Evolutionary conservation across 2,329 filamentous ascomycete genomes (phyloP).

Genomic region (Colletotrichum lindemuthianum): DNA sequence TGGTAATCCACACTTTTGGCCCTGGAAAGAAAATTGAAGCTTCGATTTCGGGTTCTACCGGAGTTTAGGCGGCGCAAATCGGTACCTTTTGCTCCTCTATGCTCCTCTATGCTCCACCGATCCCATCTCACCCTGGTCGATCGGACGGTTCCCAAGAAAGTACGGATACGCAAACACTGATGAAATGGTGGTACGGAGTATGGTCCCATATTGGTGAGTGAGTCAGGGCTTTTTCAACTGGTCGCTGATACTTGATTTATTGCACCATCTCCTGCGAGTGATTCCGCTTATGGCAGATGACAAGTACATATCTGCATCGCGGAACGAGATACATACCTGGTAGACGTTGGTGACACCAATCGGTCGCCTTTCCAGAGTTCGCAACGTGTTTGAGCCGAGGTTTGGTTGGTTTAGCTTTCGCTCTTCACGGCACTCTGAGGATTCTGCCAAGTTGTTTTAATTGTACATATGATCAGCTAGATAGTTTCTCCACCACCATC

Average conservation of each 20-base stretch:
- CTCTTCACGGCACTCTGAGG: neutral
- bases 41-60: constrained; percentile 29
- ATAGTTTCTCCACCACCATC: too few species aligned
- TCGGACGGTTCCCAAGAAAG: constrained; percentile 21
- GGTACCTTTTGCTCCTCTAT: neutral
- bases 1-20: constrained; percentile 32
- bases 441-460: neutral
- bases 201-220: neutral
- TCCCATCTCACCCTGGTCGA: constrained; percentile 1
- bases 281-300: constrained; percentile 10
- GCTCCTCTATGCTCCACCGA: neutral
- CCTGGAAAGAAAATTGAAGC: constrained; percentile 37
- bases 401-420: neutral
- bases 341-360: neutral
- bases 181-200: neutral
- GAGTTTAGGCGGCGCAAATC: constrained; percentile 35
- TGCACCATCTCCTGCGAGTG: constrained; percentile 19
- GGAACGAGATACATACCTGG: neutral
- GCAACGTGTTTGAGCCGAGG: too few species aligned
- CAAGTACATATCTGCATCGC: constrained; percentile 6
- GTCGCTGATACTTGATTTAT: neutral
- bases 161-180: neutral
- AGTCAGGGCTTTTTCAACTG: constrained; percentile 6
- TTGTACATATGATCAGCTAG: neutral
- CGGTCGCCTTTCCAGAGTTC: neutral